Base-by-base conservation (phyloP, 2,329 filamentous ascomycete genomes). In the Aschersonia sp. region DNA sequence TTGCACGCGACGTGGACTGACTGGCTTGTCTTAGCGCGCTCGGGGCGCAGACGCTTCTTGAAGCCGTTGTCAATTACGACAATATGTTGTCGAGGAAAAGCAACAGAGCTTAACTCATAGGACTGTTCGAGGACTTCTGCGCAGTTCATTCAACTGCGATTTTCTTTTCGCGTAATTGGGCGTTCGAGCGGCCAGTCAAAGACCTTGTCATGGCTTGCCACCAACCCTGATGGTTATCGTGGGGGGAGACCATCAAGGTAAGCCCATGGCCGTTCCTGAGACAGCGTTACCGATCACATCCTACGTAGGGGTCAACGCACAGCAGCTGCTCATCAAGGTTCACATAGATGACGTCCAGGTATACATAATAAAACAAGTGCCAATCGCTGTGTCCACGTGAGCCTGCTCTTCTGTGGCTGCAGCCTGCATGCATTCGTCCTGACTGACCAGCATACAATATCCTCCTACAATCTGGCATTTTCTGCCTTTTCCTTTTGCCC, bases 1-100 rank as follows among this genome's bases (percentile, higher is more conserved):
- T 41, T 14, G 40, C 40, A 41, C 2, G 7, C 11, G 40, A 41
- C 14, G 7, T 22, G 7, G 3, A 41, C 14, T n/a, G 4, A 41
- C 14, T 41, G 40, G 2, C 40, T 14, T 4, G 14, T 41, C 10
- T 41, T 37, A 56, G 59, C 40, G 52, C 56, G 4, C 48, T 56
- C 10, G 59, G 60, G 10, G 51, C 60, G 1, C 60, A 62, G 35
- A 50, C 56, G 7, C 50, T 63, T 29, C 49, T 62, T 9, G 57
- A 59, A 1, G 51, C 54, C 1, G 52, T 55, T 4, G 31, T 58
- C 1, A 47, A 50, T 10, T 59, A 58, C 41, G 56, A 59, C 30
- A 22, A 43, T 22, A 49, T 48, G 46, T 30, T 44, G 40, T 37
- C 35, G 12, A 8, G 12, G 35, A 12, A 12, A 37, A 12, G 12